phyloP scores from a whole-genome alignment of 1,139 yeast species.

The Magnusiomyces paraingens region DNA sequence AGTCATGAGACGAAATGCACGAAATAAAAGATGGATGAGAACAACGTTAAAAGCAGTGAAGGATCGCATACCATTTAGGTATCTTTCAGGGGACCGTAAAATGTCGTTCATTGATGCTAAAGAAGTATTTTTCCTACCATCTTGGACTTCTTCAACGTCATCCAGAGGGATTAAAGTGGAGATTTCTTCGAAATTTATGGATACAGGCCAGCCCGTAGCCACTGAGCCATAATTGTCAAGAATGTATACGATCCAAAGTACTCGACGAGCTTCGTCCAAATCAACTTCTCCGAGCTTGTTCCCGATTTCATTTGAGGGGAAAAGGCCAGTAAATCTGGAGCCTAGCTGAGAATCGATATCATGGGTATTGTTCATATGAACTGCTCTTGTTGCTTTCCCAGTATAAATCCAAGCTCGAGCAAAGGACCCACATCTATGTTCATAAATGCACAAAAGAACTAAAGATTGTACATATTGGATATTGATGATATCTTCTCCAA shows the following conservation, averaged over 20 bases:
- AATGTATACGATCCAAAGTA: slow-evolving; percentile 28
- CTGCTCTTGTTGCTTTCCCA: slow-evolving; percentile 26
- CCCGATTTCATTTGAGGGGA: background rate
- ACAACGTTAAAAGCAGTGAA: slow-evolving; percentile 10
- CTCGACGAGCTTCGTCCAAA: slow-evolving; percentile 27
- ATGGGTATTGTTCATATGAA: slow-evolving; percentile 24
- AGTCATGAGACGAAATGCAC: slow-evolving; percentile 10
- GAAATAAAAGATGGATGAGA: slow-evolving; percentile 10
- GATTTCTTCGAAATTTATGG: slow-evolving; percentile 22
- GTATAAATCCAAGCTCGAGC: slow-evolving; percentile 31
- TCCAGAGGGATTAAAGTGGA: slow-evolving; percentile 25
- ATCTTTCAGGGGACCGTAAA: slow-evolving; percentile 16
- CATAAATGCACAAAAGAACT: slow-evolving; percentile 24
- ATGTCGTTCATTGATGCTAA: slow-evolving; percentile 13
- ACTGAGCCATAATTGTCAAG: slow-evolving; percentile 26
- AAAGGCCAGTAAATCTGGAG: slow-evolving; percentile 6
- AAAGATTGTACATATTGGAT: slow-evolving; percentile 27
- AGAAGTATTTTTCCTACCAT: background rate
- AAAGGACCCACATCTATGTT: slow-evolving; percentile 25
- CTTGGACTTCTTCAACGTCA: slow-evolving; percentile 15
- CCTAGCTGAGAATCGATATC: slow-evolving; percentile 18
- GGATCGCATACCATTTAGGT: slow-evolving; percentile 5
- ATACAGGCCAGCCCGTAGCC: slow-evolving; percentile 29
- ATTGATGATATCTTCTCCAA: slow-evolving; percentile 19
- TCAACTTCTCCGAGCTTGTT: slow-evolving; percentile 19